phyloP scores from a whole-genome alignment of 192 early-diverging fungal species.

The Entophlyctis helioformis region DNA sequence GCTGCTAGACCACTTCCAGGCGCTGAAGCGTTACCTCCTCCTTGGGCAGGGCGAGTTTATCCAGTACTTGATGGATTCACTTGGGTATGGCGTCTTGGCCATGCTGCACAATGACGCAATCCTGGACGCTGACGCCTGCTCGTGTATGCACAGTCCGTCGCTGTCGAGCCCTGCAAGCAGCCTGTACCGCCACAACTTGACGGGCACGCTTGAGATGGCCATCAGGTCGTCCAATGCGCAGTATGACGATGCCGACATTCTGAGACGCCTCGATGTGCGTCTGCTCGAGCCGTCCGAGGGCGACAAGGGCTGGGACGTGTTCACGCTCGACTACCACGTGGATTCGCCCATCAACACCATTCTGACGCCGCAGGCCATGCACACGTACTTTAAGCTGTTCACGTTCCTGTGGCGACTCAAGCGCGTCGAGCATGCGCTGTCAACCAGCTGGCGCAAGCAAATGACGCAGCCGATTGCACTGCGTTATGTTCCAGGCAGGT shows the following conservation, averaged over 20 bases:
- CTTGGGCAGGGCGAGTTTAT: conserved; percentile 93
- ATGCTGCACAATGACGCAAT: too few relatives aligned
- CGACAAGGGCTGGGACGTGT: conserved; percentile 85
- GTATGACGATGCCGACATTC: conserved; percentile 63
- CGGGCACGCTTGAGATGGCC: conserved; percentile 70
- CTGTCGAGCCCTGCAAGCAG: not conserved
- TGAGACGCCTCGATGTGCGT: conserved; percentile 67
- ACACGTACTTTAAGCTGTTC: conserved; percentile 70
- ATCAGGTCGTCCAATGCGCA: conserved; percentile 84
- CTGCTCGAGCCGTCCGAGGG: conserved; percentile 53
- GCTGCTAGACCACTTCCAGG: conserved; percentile 73
- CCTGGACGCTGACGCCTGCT: too few relatives aligned
- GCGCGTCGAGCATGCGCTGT: conserved; percentile 68
- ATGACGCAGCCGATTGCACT: conserved; percentile 40
- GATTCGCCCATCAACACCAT: conserved; percentile 76
- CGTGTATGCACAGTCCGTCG: not conserved
- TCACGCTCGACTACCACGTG: conserved; percentile 78
- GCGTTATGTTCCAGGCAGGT: too few relatives aligned
- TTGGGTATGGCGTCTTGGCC: too few relatives aligned
- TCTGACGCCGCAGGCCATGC: conserved; percentile 59
- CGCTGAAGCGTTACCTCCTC: conserved; percentile 79
- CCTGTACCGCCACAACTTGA: conserved; percentile 63
- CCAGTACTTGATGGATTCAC: conserved; percentile 70
- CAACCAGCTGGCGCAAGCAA: conserved; percentile 62
- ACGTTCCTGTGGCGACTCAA: conserved; percentile 85